These are phyloP conservation scores for Alternaria incomplexa DNA, from an alignment of 2,329 filamentous ascomycete species.

Conservation along the genomic window DNA sequence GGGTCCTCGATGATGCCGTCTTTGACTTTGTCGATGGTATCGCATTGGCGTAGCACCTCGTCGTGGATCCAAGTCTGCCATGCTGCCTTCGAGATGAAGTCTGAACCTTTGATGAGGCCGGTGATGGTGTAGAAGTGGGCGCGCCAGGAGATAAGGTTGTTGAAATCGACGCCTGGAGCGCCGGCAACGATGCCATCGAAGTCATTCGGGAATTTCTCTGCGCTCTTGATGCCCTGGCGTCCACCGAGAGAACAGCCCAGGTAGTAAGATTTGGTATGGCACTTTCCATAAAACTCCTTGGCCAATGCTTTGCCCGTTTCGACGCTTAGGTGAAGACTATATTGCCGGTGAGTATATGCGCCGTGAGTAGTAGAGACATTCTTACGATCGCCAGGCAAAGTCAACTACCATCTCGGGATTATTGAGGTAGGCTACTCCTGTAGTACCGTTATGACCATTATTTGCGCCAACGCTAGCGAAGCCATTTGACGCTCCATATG, in stretches of 20 bases:
- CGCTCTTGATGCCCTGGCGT: slow-evolving; percentile 38
- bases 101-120: slow-evolving; percentile 22
- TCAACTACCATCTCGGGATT: slow-evolving; percentile 56
- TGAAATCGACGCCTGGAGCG: slow-evolving; percentile 40
- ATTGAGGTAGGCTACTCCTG: slow-evolving; percentile 52
- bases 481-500: slow-evolving; percentile 44
- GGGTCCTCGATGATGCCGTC: slow-evolving; percentile 58
- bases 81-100: slow-evolving; percentile 26
- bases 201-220: slow-evolving; percentile 39
- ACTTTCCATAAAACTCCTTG: slow-evolving; percentile 45
- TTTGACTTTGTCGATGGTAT: slow-evolving; percentile 54
- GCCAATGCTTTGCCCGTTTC: slow-evolving; percentile 48
- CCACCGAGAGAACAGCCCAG: slow-evolving; percentile 45
- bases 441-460: slow-evolving; percentile 52
- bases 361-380: too few relatives aligned
- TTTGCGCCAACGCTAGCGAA: slow-evolving; percentile 51
- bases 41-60: slow-evolving; percentile 57
- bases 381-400: slow-evolving; percentile 54
- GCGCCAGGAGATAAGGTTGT: slow-evolving; percentile 37
- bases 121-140: slow-evolving; percentile 41
- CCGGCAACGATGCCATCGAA: slow-evolving; percentile 46
- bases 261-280: slow-evolving; percentile 48
- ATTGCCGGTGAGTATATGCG: not conserved
- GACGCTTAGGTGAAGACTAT: slow-evolving; percentile 47
- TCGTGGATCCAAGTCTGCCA: slow-evolving; percentile 48